Conservation (phyloP, 2,329 filamentous ascomycete genomes). For the Blastomyces silverae region DNA sequence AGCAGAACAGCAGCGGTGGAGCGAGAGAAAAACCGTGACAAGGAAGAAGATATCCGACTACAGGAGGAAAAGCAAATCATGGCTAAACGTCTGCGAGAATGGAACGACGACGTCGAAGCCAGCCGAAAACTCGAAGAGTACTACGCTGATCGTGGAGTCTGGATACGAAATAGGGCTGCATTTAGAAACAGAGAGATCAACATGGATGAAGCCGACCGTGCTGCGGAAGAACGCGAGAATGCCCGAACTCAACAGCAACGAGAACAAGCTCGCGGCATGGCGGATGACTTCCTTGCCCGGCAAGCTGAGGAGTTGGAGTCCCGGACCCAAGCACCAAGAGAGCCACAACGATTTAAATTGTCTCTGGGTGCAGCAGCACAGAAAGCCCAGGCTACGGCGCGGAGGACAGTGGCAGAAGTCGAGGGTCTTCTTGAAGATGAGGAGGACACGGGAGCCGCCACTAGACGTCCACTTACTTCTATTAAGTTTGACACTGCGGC, state of each 20-base stretch:
- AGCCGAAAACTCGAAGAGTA: conserved; percentile 68
- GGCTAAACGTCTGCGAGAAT: conserved; percentile 66
- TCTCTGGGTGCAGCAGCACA: conserved; percentile 85
- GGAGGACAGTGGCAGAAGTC: conserved; percentile 84
- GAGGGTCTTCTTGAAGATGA: conserved; percentile 93
- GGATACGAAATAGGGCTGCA: conserved; percentile 71
- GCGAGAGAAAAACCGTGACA: conserved; percentile 73
- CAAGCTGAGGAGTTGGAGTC: conserved; percentile 68
- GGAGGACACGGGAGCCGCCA: conserved; percentile 65
- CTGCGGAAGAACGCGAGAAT: conserved; percentile 67
- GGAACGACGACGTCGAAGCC: conserved; percentile 83
- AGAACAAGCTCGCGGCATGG: conserved; percentile 75
- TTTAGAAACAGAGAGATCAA: conserved; percentile 68
- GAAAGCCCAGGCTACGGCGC: conserved; percentile 54
- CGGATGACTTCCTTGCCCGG: conserved; percentile 81
- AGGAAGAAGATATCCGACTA: conserved; percentile 61
- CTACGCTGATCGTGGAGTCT: conserved; percentile 77
- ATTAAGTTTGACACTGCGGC: conserved; percentile 71
- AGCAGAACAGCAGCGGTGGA: conserved; percentile 77
- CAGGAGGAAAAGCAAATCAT: conserved; percentile 60
- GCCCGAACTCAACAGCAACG: conserved; percentile 62
- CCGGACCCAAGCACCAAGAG: conserved; percentile 39
- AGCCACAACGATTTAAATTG: conserved; percentile 78
- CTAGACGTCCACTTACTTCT: conserved; percentile 69
- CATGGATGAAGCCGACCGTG: conserved; percentile 75